Percentiles rank a stretch among this genome's conserved stretches.
Evolutionary conservation across 2,329 filamentous ascomycete genomes (phyloP).

Genomic region (Ciborinia camelliae): DNA sequence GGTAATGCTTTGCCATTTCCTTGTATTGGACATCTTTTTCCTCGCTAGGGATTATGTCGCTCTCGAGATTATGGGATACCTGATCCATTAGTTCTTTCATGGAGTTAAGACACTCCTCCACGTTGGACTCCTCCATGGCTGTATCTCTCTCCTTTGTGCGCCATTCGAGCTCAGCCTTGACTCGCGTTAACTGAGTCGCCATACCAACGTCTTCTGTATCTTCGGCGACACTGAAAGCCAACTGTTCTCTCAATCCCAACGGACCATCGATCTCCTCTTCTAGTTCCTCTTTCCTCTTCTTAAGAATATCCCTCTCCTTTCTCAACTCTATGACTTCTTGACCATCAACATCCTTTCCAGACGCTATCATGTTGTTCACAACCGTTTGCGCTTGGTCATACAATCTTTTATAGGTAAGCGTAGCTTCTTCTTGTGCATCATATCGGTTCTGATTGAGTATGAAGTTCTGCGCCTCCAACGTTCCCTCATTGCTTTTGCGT

Average conservation of each 20-base stretch:
- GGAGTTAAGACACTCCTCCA: background rate
- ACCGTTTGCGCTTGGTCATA: background rate
- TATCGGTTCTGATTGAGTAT: background rate
- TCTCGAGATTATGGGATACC: background rate
- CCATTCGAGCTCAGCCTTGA: background rate
- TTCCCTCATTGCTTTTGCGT: background rate
- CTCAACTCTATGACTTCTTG: conserved; percentile 2
- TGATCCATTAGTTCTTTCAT: conserved; percentile 3
- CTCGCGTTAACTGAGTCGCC: background rate
- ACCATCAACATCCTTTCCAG: background rate
- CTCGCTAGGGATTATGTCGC: background rate
- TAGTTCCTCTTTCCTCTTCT: conserved; percentile 2
- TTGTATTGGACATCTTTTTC: background rate
- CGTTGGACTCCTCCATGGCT: background rate
- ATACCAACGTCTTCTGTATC: background rate
- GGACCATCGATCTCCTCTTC: conserved; percentile 11
- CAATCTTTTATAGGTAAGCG: background rate
- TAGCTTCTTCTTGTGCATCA: background rate
- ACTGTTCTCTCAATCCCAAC: conserved; percentile 4
- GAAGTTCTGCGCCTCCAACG: background rate
- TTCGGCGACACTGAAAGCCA: background rate
- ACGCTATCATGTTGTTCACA: background rate
- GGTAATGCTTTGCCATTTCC: background rate
- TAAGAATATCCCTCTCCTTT: background rate
- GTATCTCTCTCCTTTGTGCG: background rate